phyloP scores from a whole-genome alignment of 2,329 filamentous ascomycete species.

The Keithomyces neogunnii region DNA sequence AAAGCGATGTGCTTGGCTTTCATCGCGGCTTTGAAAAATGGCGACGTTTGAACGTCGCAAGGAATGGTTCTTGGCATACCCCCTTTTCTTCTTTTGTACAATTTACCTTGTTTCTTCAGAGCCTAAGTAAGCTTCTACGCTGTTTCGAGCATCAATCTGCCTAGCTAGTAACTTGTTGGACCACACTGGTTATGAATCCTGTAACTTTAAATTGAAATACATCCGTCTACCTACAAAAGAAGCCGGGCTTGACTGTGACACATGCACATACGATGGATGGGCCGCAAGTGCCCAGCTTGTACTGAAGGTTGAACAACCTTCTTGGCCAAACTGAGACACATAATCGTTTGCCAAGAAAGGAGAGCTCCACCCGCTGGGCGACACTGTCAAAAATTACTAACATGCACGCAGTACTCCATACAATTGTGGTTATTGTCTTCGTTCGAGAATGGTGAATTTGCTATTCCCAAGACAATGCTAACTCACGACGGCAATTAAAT shows the following conservation, averaged over 20 bases:
- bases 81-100: not conserved
- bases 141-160: not conserved
- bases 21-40: not conserved
- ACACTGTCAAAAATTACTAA: no score
- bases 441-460: no score
- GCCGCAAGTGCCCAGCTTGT: no score
- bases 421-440: no score
- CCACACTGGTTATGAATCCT: not conserved
- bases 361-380: not conserved
- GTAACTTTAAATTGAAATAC: not conserved
- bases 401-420: no score
- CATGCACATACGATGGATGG: no score
- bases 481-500: no score
- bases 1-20: constrained; percentile 1
- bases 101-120: not conserved
- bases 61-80: not conserved
- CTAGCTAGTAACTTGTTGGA: not conserved
- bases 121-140: not conserved
- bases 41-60: not conserved
- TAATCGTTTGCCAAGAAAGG: constrained; percentile 1
- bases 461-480: no score
- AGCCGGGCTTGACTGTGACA: no score
- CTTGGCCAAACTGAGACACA: not conserved
- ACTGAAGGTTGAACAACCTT: no score
- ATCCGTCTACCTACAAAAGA: no score